Base-by-base conservation (phyloP, 176 grass and related monocot species). In the Oryza rufipogon region DNA sequence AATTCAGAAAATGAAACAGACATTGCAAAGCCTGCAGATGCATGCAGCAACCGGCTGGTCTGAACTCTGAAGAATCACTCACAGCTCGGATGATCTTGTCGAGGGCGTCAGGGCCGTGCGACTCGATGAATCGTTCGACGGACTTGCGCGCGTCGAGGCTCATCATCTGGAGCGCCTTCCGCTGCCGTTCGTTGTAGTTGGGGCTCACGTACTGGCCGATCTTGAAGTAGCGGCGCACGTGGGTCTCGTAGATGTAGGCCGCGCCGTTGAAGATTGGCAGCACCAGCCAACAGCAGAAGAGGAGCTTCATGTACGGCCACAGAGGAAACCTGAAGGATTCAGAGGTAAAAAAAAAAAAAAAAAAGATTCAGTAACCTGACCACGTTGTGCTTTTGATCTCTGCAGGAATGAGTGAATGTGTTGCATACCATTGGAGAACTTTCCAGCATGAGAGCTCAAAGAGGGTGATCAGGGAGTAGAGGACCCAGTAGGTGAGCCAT, bases 401-500 rank as follows among this genome's bases (percentile, higher is more conserved):
- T 20, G 54, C 19, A 0, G 26, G 30, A 58, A 60, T 13, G 15
- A 26, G 41, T 9, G 30, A 58, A 60, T 13, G 15, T n/a, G 41
- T 9, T 17, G 44, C 70, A 74, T 79, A 99, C 96, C 96, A 99
- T 79, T 85, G 85, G 17, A 99, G 87, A 70, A 93, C 89, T 75
- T 86, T 92, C 91, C 91, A 96, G 86, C 51, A 94, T 51, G 96
- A 93, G 61, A 99, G 89, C 81, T 99, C 96, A 8, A 99, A 99
- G 52, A 99, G 81, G 39, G 96, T 96, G 71, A 99, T 88, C 30
- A 99, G 88, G 67, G 96, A 99, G 82, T 99, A 93, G 46, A 99
- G 33, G n/a, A 86, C 77, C 96, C 96, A 99, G 80, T 99, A 99
- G 30, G 96, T 96, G 38, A 99, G 93, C 96, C 96, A 99, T 68